Conservation (phyloP, 192 early-diverging fungal species). For the Chytriomyces sp. region DNA sequence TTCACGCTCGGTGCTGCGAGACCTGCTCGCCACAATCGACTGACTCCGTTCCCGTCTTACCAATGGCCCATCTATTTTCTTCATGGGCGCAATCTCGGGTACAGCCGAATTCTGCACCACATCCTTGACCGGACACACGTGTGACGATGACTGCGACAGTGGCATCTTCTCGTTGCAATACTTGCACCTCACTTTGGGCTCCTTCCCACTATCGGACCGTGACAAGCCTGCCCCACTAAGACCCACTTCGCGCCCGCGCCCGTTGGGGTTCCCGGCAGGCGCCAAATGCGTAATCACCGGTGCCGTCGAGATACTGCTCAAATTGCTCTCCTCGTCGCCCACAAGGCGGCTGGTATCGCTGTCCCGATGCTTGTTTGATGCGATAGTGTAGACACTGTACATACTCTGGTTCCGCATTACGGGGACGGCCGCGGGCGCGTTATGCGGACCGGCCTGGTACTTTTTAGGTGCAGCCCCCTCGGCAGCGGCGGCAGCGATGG, state of each 20-base stretch:
- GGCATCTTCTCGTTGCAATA: conserved; percentile 31
- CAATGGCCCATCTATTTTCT: not conserved
- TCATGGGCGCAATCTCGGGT: not conserved
- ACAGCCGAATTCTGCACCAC: not conserved
- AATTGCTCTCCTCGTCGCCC: not conserved
- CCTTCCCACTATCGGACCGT: conserved; percentile 3
- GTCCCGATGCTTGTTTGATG: not conserved
- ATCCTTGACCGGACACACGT: conserved; percentile 8
- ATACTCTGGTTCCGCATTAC: not conserved
- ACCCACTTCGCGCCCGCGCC: not conserved
- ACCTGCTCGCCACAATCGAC: not conserved
- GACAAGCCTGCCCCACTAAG: not conserved
- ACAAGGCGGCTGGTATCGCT: not conserved
- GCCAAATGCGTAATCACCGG: too few relatives aligned
- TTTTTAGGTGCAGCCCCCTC: not conserved
- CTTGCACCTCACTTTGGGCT: conserved; percentile 31
- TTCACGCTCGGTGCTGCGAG: not conserved
- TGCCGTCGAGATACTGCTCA: not conserved
- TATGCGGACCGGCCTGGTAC: conserved; percentile 19
- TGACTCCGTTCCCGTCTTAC: not conserved
- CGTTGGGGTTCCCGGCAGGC: not conserved
- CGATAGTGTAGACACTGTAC: conserved; percentile 11
- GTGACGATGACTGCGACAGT: conserved; percentile 9
- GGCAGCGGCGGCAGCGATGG: not conserved
- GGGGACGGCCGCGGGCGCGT: not conserved